Evolutionary conservation across 176 grass and related monocot species (phyloP), one percentile per base, ranked within the genome.

Genomic region (Themeda triandra): DNA sequence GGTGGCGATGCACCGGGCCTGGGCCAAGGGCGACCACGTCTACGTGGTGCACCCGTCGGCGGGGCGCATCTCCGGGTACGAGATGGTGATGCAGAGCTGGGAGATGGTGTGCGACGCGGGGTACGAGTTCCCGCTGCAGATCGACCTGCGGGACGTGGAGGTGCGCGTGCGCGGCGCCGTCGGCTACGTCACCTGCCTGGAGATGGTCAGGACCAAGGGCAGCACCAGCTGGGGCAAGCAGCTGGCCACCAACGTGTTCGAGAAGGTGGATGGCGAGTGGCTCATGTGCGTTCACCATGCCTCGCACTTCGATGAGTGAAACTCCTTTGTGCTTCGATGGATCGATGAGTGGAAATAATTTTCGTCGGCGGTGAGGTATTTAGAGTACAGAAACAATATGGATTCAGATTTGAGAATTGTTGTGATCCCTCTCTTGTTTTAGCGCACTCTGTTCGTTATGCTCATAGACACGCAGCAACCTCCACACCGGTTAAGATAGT

Each of bases 11-110:
- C 39, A 41, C 39, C 6, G 39, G 39, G 39, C 39, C 9, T 41
- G 39, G 39, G 39, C 39, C 39, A 41, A 41, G 39, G 39, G 39
- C 39, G 39, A 41, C 39, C 39, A 41, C 39, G 39, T 41, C 39
- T 41, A 10, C 39, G 39, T 41, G 39, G 39, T 41, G 39, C 39
- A 41, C 39, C 39, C 9, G 39, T 41, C 39, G 39, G 39, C 39
- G 10, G 87, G 91, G 8, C 40, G 87, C 54, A 95, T 98, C 56
- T 81, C 89, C 0, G 91, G 92, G 13, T 90, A 95, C 60, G 95
- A 98, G n/a, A 73, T 90, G 80, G 95, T 95, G 46, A 95, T 93
- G 92, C 89, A 79, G 85, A 95, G 95, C 81, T 95, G 95, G 95
- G 95, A 98, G 83, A 87, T 92, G 66, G 95, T 98, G 46, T 95